A percentile compares a stretch with the other conserved stretches of the same genome.
phyloP scores from a whole-genome alignment of 129 eudicot species.

The Escallonia rubra region DNA sequence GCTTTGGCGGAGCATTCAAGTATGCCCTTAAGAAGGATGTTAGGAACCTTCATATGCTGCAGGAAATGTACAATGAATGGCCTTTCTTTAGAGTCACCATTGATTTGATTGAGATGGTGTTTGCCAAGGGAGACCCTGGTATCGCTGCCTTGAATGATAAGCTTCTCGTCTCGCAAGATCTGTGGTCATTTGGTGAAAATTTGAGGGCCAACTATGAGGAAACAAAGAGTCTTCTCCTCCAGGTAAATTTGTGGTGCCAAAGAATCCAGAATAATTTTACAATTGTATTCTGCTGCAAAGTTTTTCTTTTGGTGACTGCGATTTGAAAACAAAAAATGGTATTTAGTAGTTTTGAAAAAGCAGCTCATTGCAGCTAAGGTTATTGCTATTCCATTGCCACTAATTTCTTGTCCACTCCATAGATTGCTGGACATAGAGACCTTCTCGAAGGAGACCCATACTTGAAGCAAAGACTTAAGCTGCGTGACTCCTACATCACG shows the following conservation, averaged over 20 bases:
- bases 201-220: conserved; percentile 73
- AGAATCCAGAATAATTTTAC: no score
- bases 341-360: no score
- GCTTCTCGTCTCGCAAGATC: conserved; percentile 82
- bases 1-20: conserved; percentile 93
- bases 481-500: conserved; percentile 90
- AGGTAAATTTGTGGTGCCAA: conserved; percentile 36
- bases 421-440: conserved; percentile 96
- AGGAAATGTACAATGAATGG: conserved; percentile 90
- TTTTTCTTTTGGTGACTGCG: no score
- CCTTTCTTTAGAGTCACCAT: conserved; percentile 98
- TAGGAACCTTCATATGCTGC: conserved; percentile 68
- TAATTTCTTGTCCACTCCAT: background rate
- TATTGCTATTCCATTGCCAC: background rate
- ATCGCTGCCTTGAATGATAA: conserved; percentile 89
- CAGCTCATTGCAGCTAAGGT: no score
- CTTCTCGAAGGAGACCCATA: conserved; percentile 89
- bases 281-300: no score
- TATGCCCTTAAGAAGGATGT: conserved; percentile 57
- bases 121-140: conserved; percentile 96
- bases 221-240: conserved; percentile 66
- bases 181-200: conserved; percentile 76
- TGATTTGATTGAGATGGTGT: conserved; percentile 96
- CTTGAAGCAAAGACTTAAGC: conserved; percentile 76
- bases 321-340: no score